A percentile compares a stretch with the other conserved stretches of the same genome.
Conservation (phyloP, 2,329 filamentous ascomycete genomes). For the Epichloe aotearoae region DNA sequence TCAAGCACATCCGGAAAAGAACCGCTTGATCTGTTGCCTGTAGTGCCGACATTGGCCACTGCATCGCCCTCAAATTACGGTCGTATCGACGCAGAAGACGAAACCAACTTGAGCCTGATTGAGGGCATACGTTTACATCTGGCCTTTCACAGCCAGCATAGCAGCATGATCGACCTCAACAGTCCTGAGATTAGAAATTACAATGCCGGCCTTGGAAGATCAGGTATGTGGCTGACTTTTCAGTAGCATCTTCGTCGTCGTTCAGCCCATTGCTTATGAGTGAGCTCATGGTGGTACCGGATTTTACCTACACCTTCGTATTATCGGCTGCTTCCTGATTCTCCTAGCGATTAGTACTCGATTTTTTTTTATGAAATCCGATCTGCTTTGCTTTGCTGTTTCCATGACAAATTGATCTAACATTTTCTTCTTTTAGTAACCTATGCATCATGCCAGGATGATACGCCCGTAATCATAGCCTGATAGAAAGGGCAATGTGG, state of each 20-base stretch:
- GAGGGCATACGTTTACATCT: slow-evolving; percentile 14
- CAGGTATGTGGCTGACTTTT: not conserved
- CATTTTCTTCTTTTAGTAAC: not conserved
- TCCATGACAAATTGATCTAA: not conserved
- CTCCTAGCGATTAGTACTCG: too few relatives aligned
- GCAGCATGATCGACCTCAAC: not conserved
- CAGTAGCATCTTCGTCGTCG: not conserved
- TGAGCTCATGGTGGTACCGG: too few relatives aligned
- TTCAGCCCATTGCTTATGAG: too few relatives aligned
- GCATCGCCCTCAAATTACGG: slow-evolving; percentile 17
- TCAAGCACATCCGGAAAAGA: not conserved
- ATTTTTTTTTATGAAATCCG: too few relatives aligned
- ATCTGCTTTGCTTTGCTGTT: not conserved
- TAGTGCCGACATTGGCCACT: slow-evolving; percentile 8
- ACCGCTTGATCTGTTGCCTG: slow-evolving; percentile 5
- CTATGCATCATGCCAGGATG: not conserved
- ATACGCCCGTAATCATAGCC: not conserved
- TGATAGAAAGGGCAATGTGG: not conserved
- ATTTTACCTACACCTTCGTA: too few relatives aligned
- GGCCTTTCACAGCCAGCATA: slow-evolving; percentile 2
- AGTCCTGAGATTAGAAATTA: not conserved
- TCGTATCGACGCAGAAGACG: slow-evolving; percentile 22
- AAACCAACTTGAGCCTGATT: slow-evolving; percentile 19
- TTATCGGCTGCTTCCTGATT: too few relatives aligned
- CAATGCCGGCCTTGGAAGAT: not conserved